phyloP scores from a whole-genome alignment of 176 grass and related monocot genomes.

The Alopecurus myosuroides region DNA sequence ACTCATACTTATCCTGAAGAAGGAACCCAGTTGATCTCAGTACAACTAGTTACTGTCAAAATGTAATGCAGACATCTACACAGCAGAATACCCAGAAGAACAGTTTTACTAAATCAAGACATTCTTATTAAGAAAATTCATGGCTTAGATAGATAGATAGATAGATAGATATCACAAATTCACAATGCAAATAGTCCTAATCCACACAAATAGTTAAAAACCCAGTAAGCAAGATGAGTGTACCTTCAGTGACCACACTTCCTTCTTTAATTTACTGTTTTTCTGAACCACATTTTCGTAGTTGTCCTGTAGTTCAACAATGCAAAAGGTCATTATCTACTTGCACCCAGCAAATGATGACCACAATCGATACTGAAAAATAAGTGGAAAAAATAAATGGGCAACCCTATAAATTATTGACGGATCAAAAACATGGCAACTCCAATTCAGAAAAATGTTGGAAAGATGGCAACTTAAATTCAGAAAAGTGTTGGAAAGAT shows the following conservation, averaged over 20 bases:
- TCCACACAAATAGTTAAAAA: not conserved
- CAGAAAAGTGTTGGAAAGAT: too few relatives aligned
- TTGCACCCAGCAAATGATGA: not conserved
- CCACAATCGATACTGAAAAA: too few relatives aligned
- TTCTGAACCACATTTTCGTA: constrained; percentile 36
- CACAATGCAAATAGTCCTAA: not conserved
- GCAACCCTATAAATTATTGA: too few relatives aligned
- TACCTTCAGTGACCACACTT: constrained; percentile 55
- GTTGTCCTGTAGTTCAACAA: constrained; percentile 39
- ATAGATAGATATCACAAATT: not conserved
- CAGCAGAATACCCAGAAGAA: not conserved
- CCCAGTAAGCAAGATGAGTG: not conserved
- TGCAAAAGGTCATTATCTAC: not conserved
- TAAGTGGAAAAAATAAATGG: too few relatives aligned
- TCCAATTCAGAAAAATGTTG: too few relatives aligned
- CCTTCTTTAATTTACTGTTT: constrained; percentile 36
- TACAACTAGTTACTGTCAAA: not conserved
- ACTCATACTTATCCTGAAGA: constrained; percentile 56
- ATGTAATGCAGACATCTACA: not conserved
- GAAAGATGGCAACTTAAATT: too few relatives aligned
- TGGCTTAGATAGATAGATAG: not conserved
- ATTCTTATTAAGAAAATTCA: not conserved
- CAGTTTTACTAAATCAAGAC: not conserved
- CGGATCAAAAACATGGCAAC: too few relatives aligned
- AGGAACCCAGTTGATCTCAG: not conserved